Conservation (phyloP, 129 eudicot species). For the Sambucus nigra region DNA sequence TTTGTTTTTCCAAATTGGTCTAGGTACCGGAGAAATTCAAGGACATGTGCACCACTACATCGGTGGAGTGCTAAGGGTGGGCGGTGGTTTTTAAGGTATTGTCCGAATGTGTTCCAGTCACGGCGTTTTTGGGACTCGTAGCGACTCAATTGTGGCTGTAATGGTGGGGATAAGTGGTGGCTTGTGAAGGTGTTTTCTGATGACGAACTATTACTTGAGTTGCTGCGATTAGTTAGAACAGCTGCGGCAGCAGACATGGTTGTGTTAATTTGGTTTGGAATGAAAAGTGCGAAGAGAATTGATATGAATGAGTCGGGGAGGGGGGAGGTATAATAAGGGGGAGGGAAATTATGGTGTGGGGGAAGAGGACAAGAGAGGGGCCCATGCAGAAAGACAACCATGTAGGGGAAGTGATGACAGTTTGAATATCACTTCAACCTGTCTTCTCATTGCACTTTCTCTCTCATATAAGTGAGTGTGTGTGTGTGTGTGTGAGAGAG, state of each 20-base stretch:
- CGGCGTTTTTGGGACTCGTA: constrained; percentile 9
- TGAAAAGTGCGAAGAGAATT: background rate
- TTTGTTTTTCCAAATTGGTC: constrained; percentile 12
- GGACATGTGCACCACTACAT: constrained; percentile 11
- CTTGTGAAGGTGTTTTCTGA: background rate
- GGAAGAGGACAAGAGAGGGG: background rate
- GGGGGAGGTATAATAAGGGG: background rate
- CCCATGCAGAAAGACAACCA: constrained; percentile 5
- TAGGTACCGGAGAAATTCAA: constrained; percentile 6
- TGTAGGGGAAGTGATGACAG: constrained; percentile 6
- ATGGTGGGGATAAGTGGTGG: background rate
- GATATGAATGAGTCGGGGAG: background rate
- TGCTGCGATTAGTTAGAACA: too few relatives aligned
- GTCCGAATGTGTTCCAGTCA: constrained; percentile 13
- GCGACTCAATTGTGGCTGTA: background rate
- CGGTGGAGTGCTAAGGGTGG: background rate
- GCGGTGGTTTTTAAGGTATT: constrained; percentile 8
- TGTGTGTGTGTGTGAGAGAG: too few relatives aligned
- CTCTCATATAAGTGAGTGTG: too few relatives aligned
- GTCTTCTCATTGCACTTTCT: background rate
- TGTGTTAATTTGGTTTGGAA: background rate
- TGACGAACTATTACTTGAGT: too few relatives aligned
- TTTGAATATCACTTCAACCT: constrained; percentile 9
- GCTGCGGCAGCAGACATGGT: background rate
- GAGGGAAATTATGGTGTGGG: background rate